Base-by-base conservation (phyloP, 306 rosid species). In the Trifolium pratense region DNA sequence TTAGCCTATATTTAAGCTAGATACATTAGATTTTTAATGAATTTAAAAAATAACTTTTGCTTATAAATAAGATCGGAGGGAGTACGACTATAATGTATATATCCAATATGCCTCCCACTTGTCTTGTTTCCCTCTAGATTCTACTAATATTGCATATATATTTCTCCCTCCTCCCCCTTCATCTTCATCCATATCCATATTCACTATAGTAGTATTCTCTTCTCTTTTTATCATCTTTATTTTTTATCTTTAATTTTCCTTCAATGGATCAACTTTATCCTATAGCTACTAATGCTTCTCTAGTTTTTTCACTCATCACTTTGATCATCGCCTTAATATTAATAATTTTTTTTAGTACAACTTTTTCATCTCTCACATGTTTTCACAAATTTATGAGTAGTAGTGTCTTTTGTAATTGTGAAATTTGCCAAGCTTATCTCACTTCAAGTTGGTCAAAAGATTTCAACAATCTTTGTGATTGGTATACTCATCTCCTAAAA, bases 401-500 rank as follows among this genome's bases (percentile, higher is more conserved):
- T n/a, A 14, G 20, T 15, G 12, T 83, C 20, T 76, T 85, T 17
- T 92, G 97, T 74, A 65, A 75, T 67, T 92, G 97, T 55, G 87
- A 92, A 55, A 85, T 85, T 9, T 92, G 97, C 60, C 84, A 67
- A 9, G 46, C 87, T 26, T 92, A 88, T 70, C 75, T 92, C 21
- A 73, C 82, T 9, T 84, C 92, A 6, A 79, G 86, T 49, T 92
- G 97, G 97, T 78, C 93, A 2, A 65, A 80, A 25, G 48, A 88
- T 9, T 92, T 89, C 71, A 40, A 34, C 2, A 92, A 92, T 11
- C 96, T 89, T 9, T 89, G 96, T 31, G 97, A 92, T 76, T 92
- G 97, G 97, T 86, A 83, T 11, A 45, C 96, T 1, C 81, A 89
- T 60, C 96, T 89, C 16, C 85, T 92, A 11, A 76, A 9, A 48